Evolutionary conservation across 495 filamentous ascomycete genomes (phyloP).

Genomic region (Penicillium samsonianum): DNA sequence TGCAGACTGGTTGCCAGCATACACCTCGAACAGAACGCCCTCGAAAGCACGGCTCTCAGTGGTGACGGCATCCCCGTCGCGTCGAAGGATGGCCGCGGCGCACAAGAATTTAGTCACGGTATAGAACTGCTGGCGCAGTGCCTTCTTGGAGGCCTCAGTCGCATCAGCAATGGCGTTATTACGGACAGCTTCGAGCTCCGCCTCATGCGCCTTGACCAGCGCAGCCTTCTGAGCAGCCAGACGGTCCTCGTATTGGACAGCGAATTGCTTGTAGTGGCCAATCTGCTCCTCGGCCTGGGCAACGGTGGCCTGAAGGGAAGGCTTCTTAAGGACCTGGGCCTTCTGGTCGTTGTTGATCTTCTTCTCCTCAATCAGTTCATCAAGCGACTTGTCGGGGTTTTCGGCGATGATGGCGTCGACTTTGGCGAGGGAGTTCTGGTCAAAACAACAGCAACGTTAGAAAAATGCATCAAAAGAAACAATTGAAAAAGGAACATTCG

Average conservation of each 20-base stretch:
- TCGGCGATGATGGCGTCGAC: slow-evolving; percentile 77
- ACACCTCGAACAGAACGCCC: slow-evolving; percentile 83
- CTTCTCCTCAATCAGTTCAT: slow-evolving; percentile 76
- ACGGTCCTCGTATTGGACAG: slow-evolving; percentile 71
- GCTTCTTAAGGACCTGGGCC: slow-evolving; percentile 85
- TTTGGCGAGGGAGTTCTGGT: slow-evolving; percentile 72
- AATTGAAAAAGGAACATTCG: background rate
- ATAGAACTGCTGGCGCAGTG: slow-evolving; percentile 58
- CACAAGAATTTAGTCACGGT: slow-evolving; percentile 77
- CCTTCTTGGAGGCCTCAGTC: slow-evolving; percentile 54
- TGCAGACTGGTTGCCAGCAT: slow-evolving; percentile 79
- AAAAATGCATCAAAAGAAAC: background rate
- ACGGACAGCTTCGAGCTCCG: slow-evolving; percentile 70
- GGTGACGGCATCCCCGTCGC: slow-evolving; percentile 62
- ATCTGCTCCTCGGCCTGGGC: slow-evolving; percentile 82
- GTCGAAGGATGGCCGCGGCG: slow-evolving; percentile 71
- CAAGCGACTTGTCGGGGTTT: slow-evolving; percentile 72
- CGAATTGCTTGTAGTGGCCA: slow-evolving; percentile 77
- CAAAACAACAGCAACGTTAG: slow-evolving; percentile 11
- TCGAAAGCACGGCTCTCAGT: slow-evolving; percentile 84
- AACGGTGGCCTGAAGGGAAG: slow-evolving; percentile 72
- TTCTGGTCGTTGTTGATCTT: slow-evolving; percentile 95
- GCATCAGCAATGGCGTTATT: slow-evolving; percentile 64
- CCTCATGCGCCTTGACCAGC: slow-evolving; percentile 66
- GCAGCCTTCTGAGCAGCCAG: slow-evolving; percentile 68